A percentile compares a stretch with the other conserved stretches of the same genome.
These are phyloP conservation scores for Aspergillus tubingensis DNA, from an alignment of 2,329 filamentous ascomycete species.

Conservation along the genomic window DNA sequence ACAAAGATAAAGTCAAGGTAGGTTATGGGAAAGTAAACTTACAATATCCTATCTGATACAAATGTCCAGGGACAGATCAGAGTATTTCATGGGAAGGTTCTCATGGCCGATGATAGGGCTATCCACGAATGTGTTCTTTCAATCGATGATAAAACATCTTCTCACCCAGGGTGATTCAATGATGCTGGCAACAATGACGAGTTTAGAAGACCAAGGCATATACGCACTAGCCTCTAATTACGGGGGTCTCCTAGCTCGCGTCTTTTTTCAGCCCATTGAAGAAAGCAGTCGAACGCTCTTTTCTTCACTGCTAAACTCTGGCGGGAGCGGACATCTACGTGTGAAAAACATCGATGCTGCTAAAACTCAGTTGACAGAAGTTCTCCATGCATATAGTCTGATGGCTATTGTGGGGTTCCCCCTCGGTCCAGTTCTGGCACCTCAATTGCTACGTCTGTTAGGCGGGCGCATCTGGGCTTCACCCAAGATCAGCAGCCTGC, in stretches of 20 bases:
- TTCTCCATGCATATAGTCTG: constrained; percentile 73
- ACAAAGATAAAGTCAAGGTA: constrained; percentile 48
- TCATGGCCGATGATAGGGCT: constrained; percentile 70
- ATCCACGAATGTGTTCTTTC: constrained; percentile 78
- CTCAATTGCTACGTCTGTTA: constrained; percentile 70
- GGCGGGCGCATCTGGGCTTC: constrained; percentile 76
- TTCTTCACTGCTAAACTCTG: constrained; percentile 68
- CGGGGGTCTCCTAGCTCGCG: constrained; percentile 80
- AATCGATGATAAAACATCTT: constrained; percentile 87
- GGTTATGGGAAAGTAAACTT: constrained; percentile 13
- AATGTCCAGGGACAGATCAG: constrained; percentile 27
- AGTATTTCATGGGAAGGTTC: constrained; percentile 64
- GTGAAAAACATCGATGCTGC: constrained; percentile 26
- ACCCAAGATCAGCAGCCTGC: constrained; percentile 70
- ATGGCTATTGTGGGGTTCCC: constrained; percentile 68
- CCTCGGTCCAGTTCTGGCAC: constrained; percentile 74
- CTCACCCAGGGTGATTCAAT: constrained; percentile 94
- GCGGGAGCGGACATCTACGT: constrained; percentile 20
- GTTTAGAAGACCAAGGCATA: constrained; percentile 78
- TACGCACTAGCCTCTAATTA: constrained; percentile 96
- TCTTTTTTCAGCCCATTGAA: constrained; percentile 93
- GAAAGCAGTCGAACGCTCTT: constrained; percentile 91
- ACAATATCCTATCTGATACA: constrained; percentile 15
- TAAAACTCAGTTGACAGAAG: constrained; percentile 39
- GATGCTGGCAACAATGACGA: constrained; percentile 76